A percentile compares a stretch with the other conserved stretches of the same genome.
These are phyloP conservation scores for Cladosporium velox DNA, from an alignment of 2,329 filamentous ascomycete genomes.

Conservation along the genomic window DNA sequence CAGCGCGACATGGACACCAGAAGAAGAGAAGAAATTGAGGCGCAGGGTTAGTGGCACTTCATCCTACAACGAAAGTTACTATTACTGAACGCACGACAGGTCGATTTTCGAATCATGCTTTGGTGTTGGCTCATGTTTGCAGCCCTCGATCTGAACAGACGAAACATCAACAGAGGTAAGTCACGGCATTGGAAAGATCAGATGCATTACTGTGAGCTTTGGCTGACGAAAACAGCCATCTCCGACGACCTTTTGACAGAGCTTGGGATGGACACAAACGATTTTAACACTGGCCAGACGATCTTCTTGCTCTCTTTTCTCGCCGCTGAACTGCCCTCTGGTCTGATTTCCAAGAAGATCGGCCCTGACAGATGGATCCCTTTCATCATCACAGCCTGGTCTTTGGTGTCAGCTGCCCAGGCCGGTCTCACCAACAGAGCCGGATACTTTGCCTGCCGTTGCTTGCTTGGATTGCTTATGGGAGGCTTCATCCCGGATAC, in stretches of 20 bases:
- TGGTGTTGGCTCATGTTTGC: constrained; percentile 50
- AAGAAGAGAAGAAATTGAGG: constrained; percentile 34
- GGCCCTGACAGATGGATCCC: constrained; percentile 48
- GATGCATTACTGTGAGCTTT: constrained; percentile 14
- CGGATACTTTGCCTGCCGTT: constrained; percentile 29
- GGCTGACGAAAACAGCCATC: constrained; percentile 23
- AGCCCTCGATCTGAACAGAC: constrained; percentile 44
- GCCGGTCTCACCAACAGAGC: constrained; percentile 38
- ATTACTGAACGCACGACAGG: neutral
- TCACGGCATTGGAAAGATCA: neutral
- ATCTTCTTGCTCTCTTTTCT: constrained; percentile 49
- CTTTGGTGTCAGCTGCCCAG: constrained; percentile 40
- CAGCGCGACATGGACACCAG: neutral
- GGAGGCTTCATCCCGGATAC: constrained; percentile 36
- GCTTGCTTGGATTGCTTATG: constrained; percentile 31
- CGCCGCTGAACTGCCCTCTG: constrained; percentile 53
- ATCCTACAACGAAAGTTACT: constrained; percentile 19
- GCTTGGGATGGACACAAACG: constrained; percentile 49
- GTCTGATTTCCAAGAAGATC: constrained; percentile 54
- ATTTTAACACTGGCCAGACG: constrained; percentile 46
- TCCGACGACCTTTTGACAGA: constrained; percentile 34
- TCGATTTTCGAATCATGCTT: neutral
- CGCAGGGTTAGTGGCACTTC: constrained; percentile 4
- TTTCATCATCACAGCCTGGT: constrained; percentile 40
- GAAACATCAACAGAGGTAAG: constrained; percentile 9